phyloP scores from a whole-genome alignment of 192 early-diverging fungal genomes.

The Coemansia sp. region DNA sequence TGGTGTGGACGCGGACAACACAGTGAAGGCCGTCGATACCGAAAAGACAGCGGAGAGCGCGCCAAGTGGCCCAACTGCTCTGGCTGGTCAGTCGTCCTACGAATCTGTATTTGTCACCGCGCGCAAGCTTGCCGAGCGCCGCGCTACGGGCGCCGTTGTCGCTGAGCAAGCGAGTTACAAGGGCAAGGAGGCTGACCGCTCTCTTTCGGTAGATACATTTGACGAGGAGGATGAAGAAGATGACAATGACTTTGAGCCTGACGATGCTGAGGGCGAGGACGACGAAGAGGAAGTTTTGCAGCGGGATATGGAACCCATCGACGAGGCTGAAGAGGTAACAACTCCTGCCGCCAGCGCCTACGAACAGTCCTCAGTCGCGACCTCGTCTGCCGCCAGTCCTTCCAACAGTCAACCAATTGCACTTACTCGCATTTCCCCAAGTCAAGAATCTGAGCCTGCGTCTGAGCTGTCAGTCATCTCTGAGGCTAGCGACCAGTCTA shows the following conservation, averaged over 20 bases:
- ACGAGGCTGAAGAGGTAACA: conserved; percentile 43
- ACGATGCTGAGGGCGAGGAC: conserved; percentile 22
- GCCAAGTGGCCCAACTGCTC: not conserved
- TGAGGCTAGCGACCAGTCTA: conserved; percentile 8
- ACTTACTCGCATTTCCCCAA: not conserved
- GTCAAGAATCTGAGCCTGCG: not conserved
- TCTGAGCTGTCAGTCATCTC: not conserved
- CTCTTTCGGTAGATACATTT: not conserved
- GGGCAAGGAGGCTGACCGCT: conserved; percentile 16
- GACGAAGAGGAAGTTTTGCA: conserved; percentile 46
- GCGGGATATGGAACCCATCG: conserved; percentile 42
- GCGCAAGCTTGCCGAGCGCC: conserved; percentile 30
- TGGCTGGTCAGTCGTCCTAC: conserved; percentile 17
- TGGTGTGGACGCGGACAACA: not conserved
- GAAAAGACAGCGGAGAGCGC: not conserved
- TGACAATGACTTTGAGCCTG: conserved; percentile 38
- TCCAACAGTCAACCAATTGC: not conserved
- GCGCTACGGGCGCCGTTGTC: conserved; percentile 5
- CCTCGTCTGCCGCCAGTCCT: conserved; percentile 4
- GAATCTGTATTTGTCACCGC: conserved; percentile 49
- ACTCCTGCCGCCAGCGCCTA: not conserved
- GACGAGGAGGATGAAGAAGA: conserved; percentile 21
- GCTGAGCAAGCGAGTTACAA: not conserved
- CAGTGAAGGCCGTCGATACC: not conserved
- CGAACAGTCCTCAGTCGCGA: conserved; percentile 1